Evolutionary conservation across 495 filamentous ascomycete genomes (phyloP).

Genomic region (Rhizodiscina lignyota): DNA sequence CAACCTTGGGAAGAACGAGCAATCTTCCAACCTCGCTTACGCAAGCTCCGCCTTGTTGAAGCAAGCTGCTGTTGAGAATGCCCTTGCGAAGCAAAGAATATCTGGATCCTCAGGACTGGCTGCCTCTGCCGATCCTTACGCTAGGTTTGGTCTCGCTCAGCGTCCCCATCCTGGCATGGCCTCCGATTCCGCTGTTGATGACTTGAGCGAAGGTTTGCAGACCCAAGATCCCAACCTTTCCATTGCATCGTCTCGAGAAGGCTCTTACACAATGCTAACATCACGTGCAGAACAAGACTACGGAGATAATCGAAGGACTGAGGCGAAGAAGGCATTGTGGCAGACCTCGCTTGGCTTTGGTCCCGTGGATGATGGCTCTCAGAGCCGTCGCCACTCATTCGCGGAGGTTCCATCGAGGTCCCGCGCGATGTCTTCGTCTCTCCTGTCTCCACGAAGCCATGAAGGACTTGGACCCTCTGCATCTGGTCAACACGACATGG

Average conservation of each 20-base stretch:
- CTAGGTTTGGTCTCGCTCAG: too few relatives aligned
- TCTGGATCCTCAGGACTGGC: too few relatives aligned
- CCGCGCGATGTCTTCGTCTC: neutral
- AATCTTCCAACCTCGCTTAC: too few relatives aligned
- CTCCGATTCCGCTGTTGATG: too few relatives aligned
- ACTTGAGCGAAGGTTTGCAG: neutral
- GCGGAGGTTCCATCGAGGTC: constrained; percentile 46
- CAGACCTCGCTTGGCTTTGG: constrained; percentile 73
- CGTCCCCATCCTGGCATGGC: too few relatives aligned
- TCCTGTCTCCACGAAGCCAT: neutral
- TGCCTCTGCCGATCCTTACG: too few relatives aligned
- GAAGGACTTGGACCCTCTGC: neutral
- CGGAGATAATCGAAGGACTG: neutral
- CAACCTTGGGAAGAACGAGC: too few relatives aligned
- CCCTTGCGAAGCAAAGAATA: too few relatives aligned
- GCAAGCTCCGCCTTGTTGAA: constrained; percentile 4
- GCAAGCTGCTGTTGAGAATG: constrained; percentile 10
- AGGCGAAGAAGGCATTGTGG: constrained; percentile 54
- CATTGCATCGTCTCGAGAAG: neutral
- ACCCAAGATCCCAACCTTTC: neutral
- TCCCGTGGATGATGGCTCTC: constrained; percentile 49
- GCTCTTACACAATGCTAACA: neutral
- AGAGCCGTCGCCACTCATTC: constrained; percentile 93
- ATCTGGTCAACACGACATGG: neutral
- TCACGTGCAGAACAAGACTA: constrained; percentile 10